Base-by-base conservation (phyloP, 2,329 filamentous ascomycete species). In the Penicillium frequentans region DNA sequence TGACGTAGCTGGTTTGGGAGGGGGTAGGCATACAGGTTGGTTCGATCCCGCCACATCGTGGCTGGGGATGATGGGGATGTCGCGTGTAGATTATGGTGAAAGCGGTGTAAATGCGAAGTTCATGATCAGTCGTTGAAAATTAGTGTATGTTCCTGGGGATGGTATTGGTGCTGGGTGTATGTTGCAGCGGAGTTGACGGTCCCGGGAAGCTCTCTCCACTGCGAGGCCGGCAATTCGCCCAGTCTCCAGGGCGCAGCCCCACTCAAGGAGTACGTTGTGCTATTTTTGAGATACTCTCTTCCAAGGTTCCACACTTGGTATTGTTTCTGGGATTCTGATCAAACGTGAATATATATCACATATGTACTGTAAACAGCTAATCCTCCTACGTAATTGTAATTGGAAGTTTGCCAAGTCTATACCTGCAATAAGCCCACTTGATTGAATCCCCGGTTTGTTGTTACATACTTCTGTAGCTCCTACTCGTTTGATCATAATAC, bases 11-110 rank as follows among this genome's bases (percentile, higher is more conserved):
- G 57, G 33, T 24, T 49, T 27, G 10, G 48, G 23, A 54, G 57
- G 59, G 57, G 56, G 50, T 61, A 59, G 39, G 49, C 85, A 68
- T 86, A 97, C 92, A 99, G 90, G 75, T 98, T 99, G 68, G 95
- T 99, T 79, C 95, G 90, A 84, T 99, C 95, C 82, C 95, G 91
- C 93, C 93, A 99, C 91, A 96, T 96, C 81, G 84, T 88, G 86
- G 83, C 83, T 51, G 81, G 79, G 78, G 49, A 46, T 50, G 59
- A 26, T 50, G 56, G 49, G 45, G 52, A 46, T 24, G 52, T 58
- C 48, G 53, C 48, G 44, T 57, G 55, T 55, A 55, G 21, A 39
- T 66, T 72, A 64, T 64, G 59, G 55, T 50, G 50, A 51, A 63
- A 57, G 45, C 37, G 29, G 46, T 33, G 26, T 65, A 54, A 49